phyloP scores from a whole-genome alignment of 352 stramenopile genomes.

The Elongisporangium anandrum region DNA sequence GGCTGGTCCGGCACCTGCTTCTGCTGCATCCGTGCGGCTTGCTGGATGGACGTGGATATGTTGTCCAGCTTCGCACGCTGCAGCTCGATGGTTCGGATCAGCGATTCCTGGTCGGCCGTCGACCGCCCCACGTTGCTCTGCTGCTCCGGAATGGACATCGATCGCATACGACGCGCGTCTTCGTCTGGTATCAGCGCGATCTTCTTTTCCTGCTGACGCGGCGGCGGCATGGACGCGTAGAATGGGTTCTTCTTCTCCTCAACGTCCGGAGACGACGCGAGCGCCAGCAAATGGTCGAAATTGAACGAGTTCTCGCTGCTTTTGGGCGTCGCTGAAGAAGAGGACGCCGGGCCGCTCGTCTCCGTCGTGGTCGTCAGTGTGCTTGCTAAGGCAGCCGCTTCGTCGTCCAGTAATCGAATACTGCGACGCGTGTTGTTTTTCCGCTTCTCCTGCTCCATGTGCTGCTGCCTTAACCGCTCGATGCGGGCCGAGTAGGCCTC shows the following conservation, averaged over 20 bases:
- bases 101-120: conserved; percentile 55
- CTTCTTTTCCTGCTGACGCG: no score
- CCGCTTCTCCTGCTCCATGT: conserved; percentile 62
- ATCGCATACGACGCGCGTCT: conserved; percentile 21
- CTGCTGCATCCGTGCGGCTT: conserved; percentile 5
- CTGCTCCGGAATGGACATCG: conserved; percentile 45
- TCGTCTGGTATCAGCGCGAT: conserved; percentile 1
- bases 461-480: conserved; percentile 52
- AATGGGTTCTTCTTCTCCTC: no score
- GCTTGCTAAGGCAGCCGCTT: conserved; percentile 18
- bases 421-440: conserved; percentile 34
- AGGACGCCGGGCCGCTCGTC: conserved; percentile 16
- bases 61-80: conserved; percentile 36
- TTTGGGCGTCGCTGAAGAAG: conserved; percentile 13
- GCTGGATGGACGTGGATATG: conserved; percentile 7
- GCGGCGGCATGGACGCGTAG: no score
- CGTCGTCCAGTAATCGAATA: conserved; percentile 44
- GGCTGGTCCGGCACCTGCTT: conserved; percentile 16
- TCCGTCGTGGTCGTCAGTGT: no score
- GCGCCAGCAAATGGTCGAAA: conserved; percentile 38
- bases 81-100: conserved; percentile 56
- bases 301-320: conserved; percentile 31
- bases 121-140: conserved; percentile 52
- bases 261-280: conserved; percentile 4
- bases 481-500: conserved; percentile 45